Percentiles rank a stretch among this genome's conserved stretches.
Conservation (phyloP, 73 alveolate species). For the Paramecium pentaurelia region DNA sequence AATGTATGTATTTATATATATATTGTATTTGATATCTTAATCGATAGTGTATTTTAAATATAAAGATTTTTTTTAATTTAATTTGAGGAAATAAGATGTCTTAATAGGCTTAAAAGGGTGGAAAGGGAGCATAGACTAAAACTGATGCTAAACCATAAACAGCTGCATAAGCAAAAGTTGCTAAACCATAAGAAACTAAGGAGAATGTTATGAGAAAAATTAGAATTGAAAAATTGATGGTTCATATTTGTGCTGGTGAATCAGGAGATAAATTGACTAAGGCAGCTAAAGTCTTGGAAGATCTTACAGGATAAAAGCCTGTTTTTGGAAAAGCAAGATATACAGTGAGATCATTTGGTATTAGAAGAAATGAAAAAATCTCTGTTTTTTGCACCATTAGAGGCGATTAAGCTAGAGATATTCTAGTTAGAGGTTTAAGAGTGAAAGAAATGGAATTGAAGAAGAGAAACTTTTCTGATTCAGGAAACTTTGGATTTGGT, state of each 20-base stretch:
- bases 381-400: conserved; percentile 76
- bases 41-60: background rate
- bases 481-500: conserved; percentile 84
- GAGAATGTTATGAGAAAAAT: conserved; percentile 76
- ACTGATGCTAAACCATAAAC: background rate
- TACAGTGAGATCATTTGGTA: conserved; percentile 78
- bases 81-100: conserved; percentile 8
- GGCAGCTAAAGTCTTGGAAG: conserved; percentile 76
- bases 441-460: conserved; percentile 80
- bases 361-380: conserved; percentile 78
- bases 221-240: conserved; percentile 70
- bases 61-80: conserved; percentile 12
- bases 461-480: conserved; percentile 66
- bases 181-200: background rate
- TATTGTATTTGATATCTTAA: background rate
- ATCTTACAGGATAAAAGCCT: conserved; percentile 77
- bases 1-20: background rate
- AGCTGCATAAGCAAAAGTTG: background rate
- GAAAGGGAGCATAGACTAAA: background rate
- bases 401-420: conserved; percentile 79
- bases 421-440: conserved; percentile 73
- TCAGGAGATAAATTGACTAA: conserved; percentile 81
- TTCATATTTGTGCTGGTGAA: conserved; percentile 78
- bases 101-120: conserved; percentile 2
- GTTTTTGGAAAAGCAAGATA: conserved; percentile 78